Percentiles rank a stretch among this genome's conserved stretches.
Evolutionary conservation across 73 alveolate species (phyloP).

Genomic region (Paramecium primaurelia): DNA sequence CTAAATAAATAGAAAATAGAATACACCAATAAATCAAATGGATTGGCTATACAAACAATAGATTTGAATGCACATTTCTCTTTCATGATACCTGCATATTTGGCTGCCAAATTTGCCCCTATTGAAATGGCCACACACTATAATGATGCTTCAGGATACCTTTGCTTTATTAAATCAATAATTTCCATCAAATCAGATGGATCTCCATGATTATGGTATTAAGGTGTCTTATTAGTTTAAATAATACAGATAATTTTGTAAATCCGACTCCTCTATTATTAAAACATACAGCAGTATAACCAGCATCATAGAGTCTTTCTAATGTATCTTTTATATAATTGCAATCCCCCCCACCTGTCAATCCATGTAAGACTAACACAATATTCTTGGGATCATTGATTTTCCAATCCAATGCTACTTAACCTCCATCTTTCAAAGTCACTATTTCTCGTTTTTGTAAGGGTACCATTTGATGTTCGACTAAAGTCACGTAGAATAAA

Average conservation of each 20-base stretch:
- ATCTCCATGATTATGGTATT: slow-evolving; percentile 36
- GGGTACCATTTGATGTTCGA: slow-evolving; percentile 22
- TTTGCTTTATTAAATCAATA: slow-evolving; percentile 3
- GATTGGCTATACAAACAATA: slow-evolving; percentile 55
- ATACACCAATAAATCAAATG: slow-evolving; percentile 55
- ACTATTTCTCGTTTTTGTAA: neutral
- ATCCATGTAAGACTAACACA: slow-evolving; percentile 27
- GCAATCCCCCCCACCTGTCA: slow-evolving; percentile 55
- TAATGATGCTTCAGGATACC: slow-evolving; percentile 53
- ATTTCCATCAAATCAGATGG: slow-evolving; percentile 46
- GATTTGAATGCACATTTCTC: slow-evolving; percentile 52
- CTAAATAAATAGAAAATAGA: neutral
- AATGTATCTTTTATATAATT: slow-evolving; percentile 39
- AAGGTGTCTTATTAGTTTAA: neutral
- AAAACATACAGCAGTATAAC: slow-evolving; percentile 42
- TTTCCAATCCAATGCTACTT: slow-evolving; percentile 42
- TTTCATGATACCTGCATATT: slow-evolving; percentile 49
- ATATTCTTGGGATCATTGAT: neutral
- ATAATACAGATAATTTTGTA: neutral
- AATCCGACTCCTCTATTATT: slow-evolving; percentile 42
- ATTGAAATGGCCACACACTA: slow-evolving; percentile 56
- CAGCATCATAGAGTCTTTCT: neutral
- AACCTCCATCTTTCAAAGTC: slow-evolving; percentile 31
- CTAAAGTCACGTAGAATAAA: neutral
- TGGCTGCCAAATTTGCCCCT: slow-evolving; percentile 51